These are phyloP conservation scores for Hymenoscyphus albidus DNA, from an alignment of 2,329 filamentous ascomycete genomes.

Conservation along the genomic window DNA sequence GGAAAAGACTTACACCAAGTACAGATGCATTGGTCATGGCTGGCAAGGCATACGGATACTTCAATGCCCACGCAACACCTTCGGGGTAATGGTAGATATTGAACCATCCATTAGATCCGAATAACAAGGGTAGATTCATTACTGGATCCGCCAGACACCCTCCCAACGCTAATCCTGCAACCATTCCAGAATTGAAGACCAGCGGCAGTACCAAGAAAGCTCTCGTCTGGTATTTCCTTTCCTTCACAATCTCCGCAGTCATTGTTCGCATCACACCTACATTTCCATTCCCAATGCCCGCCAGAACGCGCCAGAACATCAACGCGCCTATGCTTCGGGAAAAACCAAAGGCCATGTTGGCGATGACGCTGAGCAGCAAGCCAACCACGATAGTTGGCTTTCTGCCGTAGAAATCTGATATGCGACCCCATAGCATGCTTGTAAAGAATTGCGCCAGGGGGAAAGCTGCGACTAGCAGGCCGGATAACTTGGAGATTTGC, in stretches of 20 bases:
- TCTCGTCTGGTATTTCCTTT: slow-evolving; percentile 67
- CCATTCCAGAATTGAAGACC: slow-evolving; percentile 58
- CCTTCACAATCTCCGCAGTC: slow-evolving; percentile 66
- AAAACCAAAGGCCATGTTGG: slow-evolving; percentile 65
- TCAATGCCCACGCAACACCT: slow-evolving; percentile 39
- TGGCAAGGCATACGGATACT: slow-evolving; percentile 43
- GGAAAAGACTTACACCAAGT: slow-evolving; percentile 31
- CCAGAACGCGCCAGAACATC: slow-evolving; percentile 62
- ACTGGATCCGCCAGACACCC: slow-evolving; percentile 43
- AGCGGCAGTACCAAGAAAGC: slow-evolving; percentile 46
- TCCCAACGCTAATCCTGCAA: slow-evolving; percentile 31
- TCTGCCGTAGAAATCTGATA: slow-evolving; percentile 64
- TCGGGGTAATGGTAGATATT: slow-evolving; percentile 34
- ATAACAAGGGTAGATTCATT: slow-evolving; percentile 38
- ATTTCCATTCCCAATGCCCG: slow-evolving; percentile 72
- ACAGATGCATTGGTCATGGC: slow-evolving; percentile 36
- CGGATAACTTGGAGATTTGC: slow-evolving; percentile 65
- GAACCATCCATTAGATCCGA: slow-evolving; percentile 38
- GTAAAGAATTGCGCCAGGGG: slow-evolving; percentile 79
- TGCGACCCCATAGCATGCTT: slow-evolving; percentile 75
- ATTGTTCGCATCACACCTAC: slow-evolving; percentile 71
- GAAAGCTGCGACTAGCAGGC: slow-evolving; percentile 73
- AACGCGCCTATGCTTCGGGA: slow-evolving; percentile 58
- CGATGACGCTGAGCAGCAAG: slow-evolving; percentile 52
- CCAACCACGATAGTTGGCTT: slow-evolving; percentile 78